Percentiles rank a stretch among this genome's conserved stretches.
Conservation (phyloP, 345 rosid species). For the Physaria fendleri region DNA sequence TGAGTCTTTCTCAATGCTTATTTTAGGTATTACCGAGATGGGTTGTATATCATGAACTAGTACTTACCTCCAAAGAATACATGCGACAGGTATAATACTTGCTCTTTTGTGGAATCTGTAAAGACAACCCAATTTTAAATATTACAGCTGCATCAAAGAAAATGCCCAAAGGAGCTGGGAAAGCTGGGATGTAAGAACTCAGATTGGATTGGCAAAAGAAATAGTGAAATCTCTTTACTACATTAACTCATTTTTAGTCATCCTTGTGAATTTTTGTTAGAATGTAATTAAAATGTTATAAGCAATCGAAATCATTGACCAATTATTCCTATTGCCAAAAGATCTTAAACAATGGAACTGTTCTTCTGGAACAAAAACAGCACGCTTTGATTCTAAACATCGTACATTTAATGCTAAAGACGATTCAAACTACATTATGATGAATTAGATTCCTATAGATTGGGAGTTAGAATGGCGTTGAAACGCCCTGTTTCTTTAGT, state of each 20-base stretch:
- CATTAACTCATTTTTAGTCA: constrained; percentile 12
- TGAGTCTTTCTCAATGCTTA: background rate
- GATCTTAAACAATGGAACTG: too few species aligned
- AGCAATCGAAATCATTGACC: too few species aligned
- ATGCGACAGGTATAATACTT: constrained; percentile 48
- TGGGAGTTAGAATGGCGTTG: too few species aligned
- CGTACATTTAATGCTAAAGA: too few species aligned
- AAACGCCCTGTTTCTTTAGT: too few species aligned
- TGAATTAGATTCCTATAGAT: too few species aligned
- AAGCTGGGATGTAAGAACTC: constrained; percentile 26
- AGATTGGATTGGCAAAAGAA: background rate
- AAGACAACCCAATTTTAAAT: background rate
- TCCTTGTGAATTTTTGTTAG: background rate
- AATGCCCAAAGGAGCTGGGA: constrained; percentile 63
- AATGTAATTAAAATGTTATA: background rate
- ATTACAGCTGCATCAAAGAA: constrained; percentile 67
- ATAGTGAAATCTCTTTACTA: constrained; percentile 1
- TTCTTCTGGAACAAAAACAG: too few species aligned
- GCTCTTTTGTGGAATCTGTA: background rate
- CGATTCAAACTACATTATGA: too few species aligned
- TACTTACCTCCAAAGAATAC: constrained; percentile 80
- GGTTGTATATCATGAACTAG: constrained; percentile 73
- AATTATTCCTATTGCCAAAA: too few species aligned
- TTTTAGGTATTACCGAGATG: constrained; percentile 72
- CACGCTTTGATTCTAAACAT: too few species aligned